Percentiles rank a stretch among this genome's conserved stretches.
Evolutionary conservation across 345 rosid species (phyloP).

Genomic region (Brassica cretica): DNA sequence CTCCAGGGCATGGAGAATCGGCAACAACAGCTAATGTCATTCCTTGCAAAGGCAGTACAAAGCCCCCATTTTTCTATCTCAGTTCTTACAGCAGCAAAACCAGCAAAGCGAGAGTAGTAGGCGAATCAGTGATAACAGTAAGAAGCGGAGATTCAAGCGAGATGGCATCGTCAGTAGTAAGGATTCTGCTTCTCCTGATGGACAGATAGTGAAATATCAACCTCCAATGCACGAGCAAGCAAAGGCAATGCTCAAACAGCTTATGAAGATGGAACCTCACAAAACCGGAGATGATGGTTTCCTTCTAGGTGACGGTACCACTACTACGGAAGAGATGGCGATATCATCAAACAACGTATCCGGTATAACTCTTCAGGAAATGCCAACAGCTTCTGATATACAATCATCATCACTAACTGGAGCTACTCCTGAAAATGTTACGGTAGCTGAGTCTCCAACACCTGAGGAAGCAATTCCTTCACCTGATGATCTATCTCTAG

Average conservation of each 20-base stretch:
- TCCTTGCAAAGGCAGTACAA: conserved; percentile 92
- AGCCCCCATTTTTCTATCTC: conserved; percentile 93
- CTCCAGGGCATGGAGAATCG: conserved; percentile 99
- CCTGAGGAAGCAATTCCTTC: conserved; percentile 49
- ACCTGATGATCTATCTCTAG: conserved; percentile 49
- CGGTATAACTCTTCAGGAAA: conserved; percentile 82
- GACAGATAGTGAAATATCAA: conserved; percentile 90
- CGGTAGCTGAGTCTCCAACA: conserved; percentile 46
- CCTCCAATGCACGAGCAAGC: conserved; percentile 78
- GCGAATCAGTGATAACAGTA: conserved; percentile 72
- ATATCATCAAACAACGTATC: conserved; percentile 50
- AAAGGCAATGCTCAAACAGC: conserved; percentile 65
- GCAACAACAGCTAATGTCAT: conserved; percentile 97
- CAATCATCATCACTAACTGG: conserved; percentile 44
- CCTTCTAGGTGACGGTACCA: conserved; percentile 49
- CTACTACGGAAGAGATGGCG: conserved; percentile 50
- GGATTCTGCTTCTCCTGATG: conserved; percentile 54
- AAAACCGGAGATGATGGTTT: conserved; percentile 50
- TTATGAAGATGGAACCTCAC: conserved; percentile 61
- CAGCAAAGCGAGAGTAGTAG: conserved; percentile 84
- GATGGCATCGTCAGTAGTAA: conserved; percentile 64
- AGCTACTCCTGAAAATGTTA: conserved; percentile 49
- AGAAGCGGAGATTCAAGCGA: conserved; percentile 82
- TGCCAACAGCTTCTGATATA: conserved; percentile 61
- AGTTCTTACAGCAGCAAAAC: conserved; percentile 89